Evolutionary conservation across 257 asterid species (phyloP), one percentile per base, ranked within the genome.

Genomic region (Paulownia fortunei): DNA sequence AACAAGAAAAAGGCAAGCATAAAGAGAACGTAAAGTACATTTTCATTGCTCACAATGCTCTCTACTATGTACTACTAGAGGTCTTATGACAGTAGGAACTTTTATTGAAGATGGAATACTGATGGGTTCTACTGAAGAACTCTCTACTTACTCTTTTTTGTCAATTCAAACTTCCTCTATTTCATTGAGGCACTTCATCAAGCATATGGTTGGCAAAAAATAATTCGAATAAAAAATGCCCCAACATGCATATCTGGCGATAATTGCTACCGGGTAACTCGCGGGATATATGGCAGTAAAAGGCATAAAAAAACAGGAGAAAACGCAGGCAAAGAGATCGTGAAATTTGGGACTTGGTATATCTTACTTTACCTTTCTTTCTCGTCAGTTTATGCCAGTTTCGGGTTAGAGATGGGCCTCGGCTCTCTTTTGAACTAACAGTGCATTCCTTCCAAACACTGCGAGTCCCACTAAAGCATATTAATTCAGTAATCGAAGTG

Each of bases 181-280:
- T 32, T 80, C 74, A 6, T 10, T 47, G 67, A 27, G 68, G 37
- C 84, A 80, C 1, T 72, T 66, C 63, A 66, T 59, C 86, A 46
- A 76, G 24, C 87, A 80, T 0, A 19, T 72, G 19, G 72, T 66
- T 5, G 52, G 2, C 77, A 26, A 6, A 36, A 23, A 34, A 11
- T 2, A 0, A 9, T 8, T 30, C 2, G 39, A 26, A 47, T 11
- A 58, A 23, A 55, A 41, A 26, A 65, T 7, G 13, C 2, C 1
- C 2, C 8, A 59, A 24, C 30, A 13, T 27, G 16, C 66, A 10
- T 27, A 19, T n/a, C n/a, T 52, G 18, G 59, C 59, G n/a, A 52
- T 27, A n/a, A 69, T 34, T 2, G 27, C 4, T 5, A 39, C 0
- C 69, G 3, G 32, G 46, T 39, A 49, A 55, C 62, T n/a, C 8